A percentile compares a stretch with the other conserved stretches of the same genome.
Evolutionary conservation across 352 stramenopile genomes (phyloP).

Genomic region (Pythium rhizo-oryzae): DNA sequence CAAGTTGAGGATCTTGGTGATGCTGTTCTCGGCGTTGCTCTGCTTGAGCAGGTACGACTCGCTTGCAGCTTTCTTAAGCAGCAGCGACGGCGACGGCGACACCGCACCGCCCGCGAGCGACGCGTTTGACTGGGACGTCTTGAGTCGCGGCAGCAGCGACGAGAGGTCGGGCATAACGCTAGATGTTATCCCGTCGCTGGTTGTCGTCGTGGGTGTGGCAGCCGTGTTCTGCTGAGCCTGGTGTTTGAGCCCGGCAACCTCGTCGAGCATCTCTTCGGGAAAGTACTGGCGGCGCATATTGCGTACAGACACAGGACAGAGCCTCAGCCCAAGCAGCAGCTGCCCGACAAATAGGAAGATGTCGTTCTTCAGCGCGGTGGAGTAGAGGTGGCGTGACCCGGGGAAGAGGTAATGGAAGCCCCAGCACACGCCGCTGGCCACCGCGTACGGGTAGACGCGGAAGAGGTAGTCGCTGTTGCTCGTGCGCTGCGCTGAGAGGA

Average conservation of each 20-base stretch:
- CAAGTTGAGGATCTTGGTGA: slow-evolving; percentile 56
- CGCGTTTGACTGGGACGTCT: slow-evolving; percentile 16
- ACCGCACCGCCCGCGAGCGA: neutral
- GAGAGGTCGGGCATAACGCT: slow-evolving; percentile 31
- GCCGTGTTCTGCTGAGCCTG: slow-evolving; percentile 29
- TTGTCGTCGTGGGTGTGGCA: neutral
- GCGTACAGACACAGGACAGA: slow-evolving; percentile 68
- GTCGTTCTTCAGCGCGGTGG: slow-evolving; percentile 77
- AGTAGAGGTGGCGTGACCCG: slow-evolving; percentile 86
- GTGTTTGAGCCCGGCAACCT: slow-evolving; percentile 36
- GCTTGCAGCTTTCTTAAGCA: slow-evolving; percentile 45
- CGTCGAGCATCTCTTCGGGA: slow-evolving; percentile 75
- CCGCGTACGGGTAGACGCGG: slow-evolving; percentile 85
- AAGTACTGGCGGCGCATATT: slow-evolving; percentile 70
- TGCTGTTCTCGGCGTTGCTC: slow-evolving; percentile 51
- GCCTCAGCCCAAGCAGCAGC: slow-evolving; percentile 66
- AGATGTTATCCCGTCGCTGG: neutral
- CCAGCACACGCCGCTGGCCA: slow-evolving; percentile 79
- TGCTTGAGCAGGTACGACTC: slow-evolving; percentile 61
- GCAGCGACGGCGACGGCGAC: neutral
- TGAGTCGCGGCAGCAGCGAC: slow-evolving; percentile 28
- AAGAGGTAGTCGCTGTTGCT: slow-evolving; percentile 88
- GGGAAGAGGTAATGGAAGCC: slow-evolving; percentile 90
- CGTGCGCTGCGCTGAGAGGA: slow-evolving; percentile 63
- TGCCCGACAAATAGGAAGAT: slow-evolving; percentile 80